These are phyloP conservation scores for Trichoderma pleuroti DNA, from an alignment of 2,329 filamentous ascomycete species.

Conservation along the genomic window DNA sequence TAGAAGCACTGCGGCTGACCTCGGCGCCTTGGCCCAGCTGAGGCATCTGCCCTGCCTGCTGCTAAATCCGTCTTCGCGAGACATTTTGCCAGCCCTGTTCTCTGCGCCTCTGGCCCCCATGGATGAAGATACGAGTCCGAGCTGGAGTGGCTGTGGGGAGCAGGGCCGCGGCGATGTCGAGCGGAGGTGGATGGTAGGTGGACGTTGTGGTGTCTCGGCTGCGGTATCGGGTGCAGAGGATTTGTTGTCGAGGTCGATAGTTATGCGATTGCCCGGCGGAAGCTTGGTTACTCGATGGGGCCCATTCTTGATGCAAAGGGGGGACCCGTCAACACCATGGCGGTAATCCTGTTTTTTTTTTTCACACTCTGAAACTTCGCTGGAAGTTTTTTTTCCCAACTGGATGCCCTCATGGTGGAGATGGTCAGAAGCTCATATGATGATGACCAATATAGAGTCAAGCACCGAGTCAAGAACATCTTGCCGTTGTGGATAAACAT, in stretches of 20 bases:
- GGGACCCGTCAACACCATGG: slow-evolving; percentile 32
- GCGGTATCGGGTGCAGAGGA: slow-evolving; percentile 49
- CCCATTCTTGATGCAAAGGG: slow-evolving; percentile 99
- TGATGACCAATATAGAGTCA: slow-evolving; percentile 97
- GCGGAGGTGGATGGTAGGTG: slow-evolving; percentile 39
- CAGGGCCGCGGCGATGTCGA: slow-evolving; percentile 18
- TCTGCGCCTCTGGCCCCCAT: slow-evolving; percentile 46
- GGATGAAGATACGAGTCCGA: slow-evolving; percentile 90
- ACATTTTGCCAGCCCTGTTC: slow-evolving; percentile 32
- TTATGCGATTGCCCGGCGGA: slow-evolving; percentile 86
- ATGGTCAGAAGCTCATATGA: slow-evolving; percentile 64
- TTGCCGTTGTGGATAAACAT: slow-evolving; percentile 33
- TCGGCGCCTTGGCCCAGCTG: slow-evolving; percentile 53
- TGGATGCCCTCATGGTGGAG: slow-evolving; percentile 17
- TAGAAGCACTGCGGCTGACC: slow-evolving; percentile 97
- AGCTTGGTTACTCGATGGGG: slow-evolving; percentile 97
- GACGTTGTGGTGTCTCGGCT: slow-evolving; percentile 45
- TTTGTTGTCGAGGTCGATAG: slow-evolving; percentile 93
- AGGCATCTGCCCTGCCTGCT: slow-evolving; percentile 40
- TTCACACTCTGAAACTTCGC: slow-evolving; percentile 40
- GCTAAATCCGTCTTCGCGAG: slow-evolving; percentile 39
- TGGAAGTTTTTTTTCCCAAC: slow-evolving; percentile 38
- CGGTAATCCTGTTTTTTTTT: slow-evolving; percentile 28
- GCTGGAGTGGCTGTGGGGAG: slow-evolving; percentile 24
- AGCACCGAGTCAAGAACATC: slow-evolving; percentile 67